Evolutionary conservation across 1,139 yeast species (phyloP).

Genomic region (Pichia sp.): DNA sequence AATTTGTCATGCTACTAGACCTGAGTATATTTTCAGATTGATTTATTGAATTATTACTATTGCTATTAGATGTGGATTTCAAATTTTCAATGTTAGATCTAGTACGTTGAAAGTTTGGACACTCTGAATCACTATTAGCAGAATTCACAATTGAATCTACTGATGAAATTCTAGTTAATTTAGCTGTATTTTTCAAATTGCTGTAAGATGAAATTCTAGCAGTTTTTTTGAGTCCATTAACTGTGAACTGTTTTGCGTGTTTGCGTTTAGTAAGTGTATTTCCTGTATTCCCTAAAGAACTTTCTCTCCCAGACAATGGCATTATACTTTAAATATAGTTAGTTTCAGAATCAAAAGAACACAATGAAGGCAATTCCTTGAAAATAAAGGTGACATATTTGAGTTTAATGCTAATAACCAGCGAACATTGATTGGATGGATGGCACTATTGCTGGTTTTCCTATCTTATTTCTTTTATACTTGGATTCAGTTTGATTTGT

Average conservation of each 20-base stretch:
- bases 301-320: not conserved
- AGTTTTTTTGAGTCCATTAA: constrained; percentile 22
- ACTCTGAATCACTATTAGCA: constrained; percentile 12
- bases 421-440: no score
- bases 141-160: constrained; percentile 17
- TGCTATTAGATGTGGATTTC: not conserved
- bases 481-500: no score
- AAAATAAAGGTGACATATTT: no score
- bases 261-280: constrained; percentile 18
- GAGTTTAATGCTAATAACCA: no score
- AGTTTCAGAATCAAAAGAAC: no score
- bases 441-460: no score
- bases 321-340: not conserved
- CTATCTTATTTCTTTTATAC: no score
- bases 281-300: not conserved
- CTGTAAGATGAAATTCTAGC: constrained; percentile 27
- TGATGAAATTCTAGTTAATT: constrained; percentile 26
- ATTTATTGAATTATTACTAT: no score
- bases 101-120: constrained; percentile 25
- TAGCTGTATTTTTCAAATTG: constrained; percentile 22
- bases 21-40: no score
- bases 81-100: constrained; percentile 15
- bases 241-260: constrained; percentile 27
- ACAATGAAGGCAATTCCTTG: no score
- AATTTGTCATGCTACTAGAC: not conserved